Base-by-base conservation (phyloP, 441 rosid species). In the Isatis lusitanica region DNA sequence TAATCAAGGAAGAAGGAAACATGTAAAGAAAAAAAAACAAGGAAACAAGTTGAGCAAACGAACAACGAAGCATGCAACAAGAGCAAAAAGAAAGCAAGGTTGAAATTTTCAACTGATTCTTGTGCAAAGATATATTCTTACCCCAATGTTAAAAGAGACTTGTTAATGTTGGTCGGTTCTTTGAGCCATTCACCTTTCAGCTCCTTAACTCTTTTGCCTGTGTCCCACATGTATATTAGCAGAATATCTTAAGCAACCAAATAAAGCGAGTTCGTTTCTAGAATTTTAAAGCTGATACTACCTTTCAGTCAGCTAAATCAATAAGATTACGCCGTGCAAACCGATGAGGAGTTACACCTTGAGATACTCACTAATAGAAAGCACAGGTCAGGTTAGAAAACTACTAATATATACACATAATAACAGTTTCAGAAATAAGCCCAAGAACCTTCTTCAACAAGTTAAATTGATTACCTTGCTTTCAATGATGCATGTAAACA, bases 241-340 rank as follows among this genome's bases (percentile, higher is more conserved):
- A 43, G 28, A 33, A 55, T 46, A 68, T 21, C 64, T 69, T 50
- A 39, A 65, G 24, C 24, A 68, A 65, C 36, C 33, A 48, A 43
- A 68, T 10, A 68, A 10, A 44, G 9, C n/a, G 24, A 21, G 24
- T 21, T 21, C 8, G 38, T 63, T 48, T 60, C 31, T 36, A 31
- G n/a, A 46, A 21, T 3, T 31, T 36, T 63, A 30, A 35, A 63
- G 63, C 68, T 50, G 71, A 48, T 72, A 26, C 61, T 88, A 93
- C 99, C 99, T 93, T 79, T 96, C 99, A 40, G 99, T 98, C 99
- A 56, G 99, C 98, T 80, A 96, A 82, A 80, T 96, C 99, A 72
- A 96, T 98, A 60, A 96, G 97, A 82, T 93, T 93, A 70, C 93
- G 98, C 66, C 92, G 86, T n/a, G n/a, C n/a, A 90, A 91, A 96